Percentiles rank a stretch among this genome's conserved stretches.
Evolutionary conservation across 192 early-diverging fungal genomes (phyloP).

Genomic region (Cetraspora pellucida): DNA sequence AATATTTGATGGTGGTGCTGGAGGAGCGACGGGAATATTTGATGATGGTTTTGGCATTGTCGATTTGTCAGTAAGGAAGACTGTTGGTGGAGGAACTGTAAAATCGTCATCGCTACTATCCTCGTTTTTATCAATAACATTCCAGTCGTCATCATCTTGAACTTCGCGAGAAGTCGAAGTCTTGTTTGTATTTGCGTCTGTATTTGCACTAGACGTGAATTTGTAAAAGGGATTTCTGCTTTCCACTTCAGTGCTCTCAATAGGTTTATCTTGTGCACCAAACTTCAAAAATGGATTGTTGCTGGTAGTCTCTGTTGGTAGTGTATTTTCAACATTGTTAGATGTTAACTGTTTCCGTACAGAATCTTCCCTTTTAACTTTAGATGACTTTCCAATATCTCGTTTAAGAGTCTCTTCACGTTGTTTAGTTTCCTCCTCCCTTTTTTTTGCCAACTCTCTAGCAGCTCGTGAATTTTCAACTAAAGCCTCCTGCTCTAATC

Average conservation of each 20-base stretch:
- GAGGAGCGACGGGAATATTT: slow-evolving; percentile 29
- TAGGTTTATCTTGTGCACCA: not conserved
- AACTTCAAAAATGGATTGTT: slow-evolving; percentile 48
- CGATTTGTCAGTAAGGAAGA: too few relatives aligned
- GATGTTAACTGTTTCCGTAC: too few relatives aligned
- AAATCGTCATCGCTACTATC: slow-evolving; percentile 39
- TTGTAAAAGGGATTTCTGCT: slow-evolving; percentile 49
- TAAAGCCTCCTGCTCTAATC: slow-evolving; percentile 12
- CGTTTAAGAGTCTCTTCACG: slow-evolving; percentile 11
- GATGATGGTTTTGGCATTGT: slow-evolving; percentile 36
- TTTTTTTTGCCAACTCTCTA: slow-evolving; percentile 25
- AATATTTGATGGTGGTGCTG: slow-evolving; percentile 30
- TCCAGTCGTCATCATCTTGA: slow-evolving; percentile 43
- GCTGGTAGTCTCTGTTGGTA: not conserved
- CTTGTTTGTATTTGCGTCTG: too few relatives aligned
- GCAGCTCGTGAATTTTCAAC: slow-evolving; percentile 16
- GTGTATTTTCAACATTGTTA: not conserved
- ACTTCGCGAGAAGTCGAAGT: slow-evolving; percentile 16
- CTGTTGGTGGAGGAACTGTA: slow-evolving; percentile 23
- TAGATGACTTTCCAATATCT: slow-evolving; percentile 2
- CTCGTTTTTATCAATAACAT: slow-evolving; percentile 32
- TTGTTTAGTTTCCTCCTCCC: slow-evolving; percentile 26
- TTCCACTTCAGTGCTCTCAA: slow-evolving; percentile 35
- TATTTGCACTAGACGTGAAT: too few relatives aligned
- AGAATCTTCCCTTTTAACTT: slow-evolving; percentile 11